phyloP scores from a whole-genome alignment of 495 filamentous ascomycete genomes.

The Trichoderma virens region DNA sequence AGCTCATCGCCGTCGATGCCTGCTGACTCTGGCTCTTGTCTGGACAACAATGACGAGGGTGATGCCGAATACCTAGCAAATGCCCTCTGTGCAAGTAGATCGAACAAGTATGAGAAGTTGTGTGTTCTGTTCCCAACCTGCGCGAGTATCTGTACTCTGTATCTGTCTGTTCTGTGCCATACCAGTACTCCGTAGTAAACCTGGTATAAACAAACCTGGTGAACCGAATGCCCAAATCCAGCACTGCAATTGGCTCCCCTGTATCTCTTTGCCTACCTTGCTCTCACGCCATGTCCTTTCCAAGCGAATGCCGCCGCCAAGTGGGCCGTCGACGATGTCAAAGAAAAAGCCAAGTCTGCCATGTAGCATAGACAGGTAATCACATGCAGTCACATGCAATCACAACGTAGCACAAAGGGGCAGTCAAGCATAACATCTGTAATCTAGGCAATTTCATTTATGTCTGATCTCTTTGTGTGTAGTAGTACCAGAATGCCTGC shows the following conservation, averaged over 20 bases:
- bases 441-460: slow-evolving; percentile 9
- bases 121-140: too few species aligned
- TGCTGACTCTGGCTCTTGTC: not conserved
- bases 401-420: not conserved
- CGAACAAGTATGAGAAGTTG: too few species aligned
- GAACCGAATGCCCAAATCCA: too few species aligned
- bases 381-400: slow-evolving; percentile 5
- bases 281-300: too few species aligned
- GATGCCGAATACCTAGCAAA: not conserved
- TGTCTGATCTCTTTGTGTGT: not conserved
- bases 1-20: slow-evolving; percentile 1
- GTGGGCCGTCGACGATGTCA: not conserved
- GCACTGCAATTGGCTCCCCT: too few species aligned
- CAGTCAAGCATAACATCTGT: not conserved
- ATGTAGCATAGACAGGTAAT: not conserved
- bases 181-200: not conserved
- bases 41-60: not conserved
- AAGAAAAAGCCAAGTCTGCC: not conserved
- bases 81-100: too few species aligned
- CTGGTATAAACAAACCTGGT: too few species aligned
- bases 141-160: too few species aligned
- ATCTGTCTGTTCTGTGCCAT: too few species aligned
- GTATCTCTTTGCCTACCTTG: too few species aligned
- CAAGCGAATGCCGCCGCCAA: not conserved
- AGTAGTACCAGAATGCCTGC: slow-evolving; percentile 1